Conservation (phyloP, 2,329 filamentous ascomycete genomes). For the Kalmusia sp. region DNA sequence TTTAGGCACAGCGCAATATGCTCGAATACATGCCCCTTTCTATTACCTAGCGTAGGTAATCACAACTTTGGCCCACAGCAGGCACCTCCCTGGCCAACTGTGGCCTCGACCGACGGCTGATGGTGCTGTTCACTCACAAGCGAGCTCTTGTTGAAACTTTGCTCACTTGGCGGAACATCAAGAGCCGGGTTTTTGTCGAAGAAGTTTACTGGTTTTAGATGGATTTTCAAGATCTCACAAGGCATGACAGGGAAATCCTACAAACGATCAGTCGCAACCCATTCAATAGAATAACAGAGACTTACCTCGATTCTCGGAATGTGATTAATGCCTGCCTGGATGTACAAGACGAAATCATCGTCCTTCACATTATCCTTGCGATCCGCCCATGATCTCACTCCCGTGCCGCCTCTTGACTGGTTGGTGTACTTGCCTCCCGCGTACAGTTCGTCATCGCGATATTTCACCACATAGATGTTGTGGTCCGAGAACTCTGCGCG, state of each 20-base stretch:
- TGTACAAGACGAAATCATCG: constrained; percentile 63
- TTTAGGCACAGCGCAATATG: too few relatives aligned
- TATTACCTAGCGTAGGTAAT: not conserved
- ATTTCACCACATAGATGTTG: constrained; percentile 64
- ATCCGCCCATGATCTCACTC: constrained; percentile 58
- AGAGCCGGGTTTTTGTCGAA: constrained; percentile 65
- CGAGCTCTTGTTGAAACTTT: constrained; percentile 54
- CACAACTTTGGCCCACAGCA: constrained; percentile 47
- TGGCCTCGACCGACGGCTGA: constrained; percentile 45
- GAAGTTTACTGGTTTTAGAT: constrained; percentile 66
- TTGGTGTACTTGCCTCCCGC: constrained; percentile 67
- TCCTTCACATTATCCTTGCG: constrained; percentile 63
- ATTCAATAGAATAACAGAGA: not conserved
- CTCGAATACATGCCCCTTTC: not conserved
- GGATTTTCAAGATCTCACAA: constrained; percentile 63
- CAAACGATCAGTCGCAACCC: constrained; percentile 4
- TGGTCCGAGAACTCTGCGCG: constrained; percentile 66
- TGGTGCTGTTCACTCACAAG: constrained; percentile 46
- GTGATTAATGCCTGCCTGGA: constrained; percentile 66
- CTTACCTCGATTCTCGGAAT: constrained; percentile 57
- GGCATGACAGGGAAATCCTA: constrained; percentile 66
- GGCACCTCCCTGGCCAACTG: constrained; percentile 42
- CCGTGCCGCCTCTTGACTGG: constrained; percentile 61
- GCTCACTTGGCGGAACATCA: constrained; percentile 63
- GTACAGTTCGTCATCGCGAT: constrained; percentile 66